Percentiles rank a stretch among this genome's conserved stretches.
phyloP scores from a whole-genome alignment of 345 rosid species.

The Salix suchowensis region DNA sequence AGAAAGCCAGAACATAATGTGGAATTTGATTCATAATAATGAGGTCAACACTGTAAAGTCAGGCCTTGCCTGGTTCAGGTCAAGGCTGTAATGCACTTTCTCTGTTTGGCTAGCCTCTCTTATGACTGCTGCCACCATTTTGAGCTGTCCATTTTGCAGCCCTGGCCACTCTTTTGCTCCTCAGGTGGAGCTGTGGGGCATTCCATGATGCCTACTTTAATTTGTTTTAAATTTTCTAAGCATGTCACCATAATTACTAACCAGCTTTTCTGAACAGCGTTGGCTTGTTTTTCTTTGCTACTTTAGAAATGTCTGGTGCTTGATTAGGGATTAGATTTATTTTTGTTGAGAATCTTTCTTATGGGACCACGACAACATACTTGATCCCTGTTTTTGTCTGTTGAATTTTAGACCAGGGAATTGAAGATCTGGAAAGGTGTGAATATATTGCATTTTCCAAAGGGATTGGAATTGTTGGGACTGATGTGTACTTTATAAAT shows the following conservation, averaged over 20 bases:
- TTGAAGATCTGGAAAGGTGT: background rate
- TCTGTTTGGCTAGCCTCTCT: background rate
- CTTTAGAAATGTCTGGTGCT: conserved; percentile 4
- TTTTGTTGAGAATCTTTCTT: conserved; percentile 6
- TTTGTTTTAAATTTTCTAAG: background rate
- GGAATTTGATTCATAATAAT: background rate
- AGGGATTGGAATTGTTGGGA: background rate
- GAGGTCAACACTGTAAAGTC: background rate
- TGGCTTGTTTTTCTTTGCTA: conserved; percentile 2
- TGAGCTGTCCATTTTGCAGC: background rate
- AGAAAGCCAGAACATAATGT: too few species aligned
- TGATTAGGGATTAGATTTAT: conserved; percentile 2
- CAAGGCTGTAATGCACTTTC: background rate
- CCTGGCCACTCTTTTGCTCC: background rate
- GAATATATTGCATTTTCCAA: background rate
- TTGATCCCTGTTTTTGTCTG: background rate
- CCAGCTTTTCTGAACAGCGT: background rate
- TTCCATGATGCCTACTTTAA: background rate
- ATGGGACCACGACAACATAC: background rate
- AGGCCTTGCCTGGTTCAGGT: background rate
- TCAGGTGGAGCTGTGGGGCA: background rate
- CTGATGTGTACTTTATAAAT: background rate
- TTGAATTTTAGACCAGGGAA: background rate
- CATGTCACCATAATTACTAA: background rate
- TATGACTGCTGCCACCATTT: background rate